These are phyloP conservation scores for Pelargonium fulgidum DNA, from an alignment of 441 rosid genomes.

Conservation along the genomic window DNA sequence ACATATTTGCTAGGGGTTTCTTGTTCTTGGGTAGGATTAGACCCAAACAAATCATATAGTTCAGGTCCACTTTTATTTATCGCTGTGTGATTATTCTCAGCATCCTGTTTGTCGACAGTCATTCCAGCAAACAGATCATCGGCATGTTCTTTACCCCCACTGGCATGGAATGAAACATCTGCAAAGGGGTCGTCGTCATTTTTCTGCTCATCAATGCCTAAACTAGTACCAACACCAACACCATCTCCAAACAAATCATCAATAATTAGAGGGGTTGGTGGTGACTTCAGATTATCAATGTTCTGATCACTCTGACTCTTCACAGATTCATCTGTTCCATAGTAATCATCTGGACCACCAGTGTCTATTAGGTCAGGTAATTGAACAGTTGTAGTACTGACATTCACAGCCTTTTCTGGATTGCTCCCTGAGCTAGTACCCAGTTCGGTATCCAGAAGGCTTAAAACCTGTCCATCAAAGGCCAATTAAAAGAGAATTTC, in stretches of 20 bases:
- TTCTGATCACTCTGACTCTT: slow-evolving; percentile 35
- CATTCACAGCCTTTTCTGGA: slow-evolving; percentile 46
- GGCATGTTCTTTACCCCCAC: slow-evolving; percentile 37
- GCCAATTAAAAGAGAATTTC: slow-evolving; percentile 16
- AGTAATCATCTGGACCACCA: slow-evolving; percentile 46
- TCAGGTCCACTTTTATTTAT: slow-evolving; percentile 34
- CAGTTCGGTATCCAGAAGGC: slow-evolving; percentile 57
- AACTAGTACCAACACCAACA: slow-evolving; percentile 23
- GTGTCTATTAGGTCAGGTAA: slow-evolving; percentile 88
- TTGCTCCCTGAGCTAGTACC: slow-evolving; percentile 32
- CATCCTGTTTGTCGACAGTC: slow-evolving; percentile 43
- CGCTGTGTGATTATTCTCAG: slow-evolving; percentile 29
- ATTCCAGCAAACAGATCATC: slow-evolving; percentile 80
- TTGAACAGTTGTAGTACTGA: slow-evolving; percentile 35
- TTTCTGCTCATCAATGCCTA: slow-evolving; percentile 36
- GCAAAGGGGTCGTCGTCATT: slow-evolving; percentile 76
- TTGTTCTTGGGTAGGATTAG: slow-evolving; percentile 34
- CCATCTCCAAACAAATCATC: slow-evolving; percentile 76
- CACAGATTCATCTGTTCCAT: slow-evolving; percentile 38
- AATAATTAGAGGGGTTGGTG: slow-evolving; percentile 40
- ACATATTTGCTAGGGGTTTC: slow-evolving; percentile 35
- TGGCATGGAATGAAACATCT: slow-evolving; percentile 71
- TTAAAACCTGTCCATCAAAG: slow-evolving; percentile 52
- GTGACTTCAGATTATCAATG: slow-evolving; percentile 27
- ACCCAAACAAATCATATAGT: slow-evolving; percentile 63